Base-by-base conservation (phyloP, 1,284 basidiomycete species). In the Apiotrichum brassicae region DNA sequence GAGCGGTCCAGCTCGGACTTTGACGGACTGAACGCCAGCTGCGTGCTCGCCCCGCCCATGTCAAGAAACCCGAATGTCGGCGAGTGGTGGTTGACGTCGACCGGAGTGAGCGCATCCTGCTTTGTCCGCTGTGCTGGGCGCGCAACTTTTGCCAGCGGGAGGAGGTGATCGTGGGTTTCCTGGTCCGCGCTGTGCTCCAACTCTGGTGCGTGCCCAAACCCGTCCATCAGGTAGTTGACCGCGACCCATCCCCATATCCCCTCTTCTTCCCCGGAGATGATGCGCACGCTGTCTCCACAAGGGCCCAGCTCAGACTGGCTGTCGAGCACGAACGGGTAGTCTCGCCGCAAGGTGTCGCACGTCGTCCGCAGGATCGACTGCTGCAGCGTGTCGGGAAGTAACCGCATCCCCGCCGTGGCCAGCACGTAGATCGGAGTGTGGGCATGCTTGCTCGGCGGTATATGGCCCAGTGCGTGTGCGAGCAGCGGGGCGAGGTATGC, bases 181-280 rank as follows among this genome's bases (percentile, higher is more conserved):
- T 39, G 8, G 6, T 46, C 37, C 4, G 32, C 32, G 12, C 45
- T 18, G 45, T 57, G 45, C 37, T 28, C 8, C 0, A 49, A 40
- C 28, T 59, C 54, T 11, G 67, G 69, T 2, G 68, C 69, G 41
- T 80, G 76, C 14, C 82, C 81, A 68, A 99, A 99, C 2, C 93
- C 94, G 66, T 98, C 89, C 91, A 97, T 95, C 38, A 98, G 83
- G 70, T 99, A 98, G 72, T 98, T 99, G 66, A 97, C 90, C 0
- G 93, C 90, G 48, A 99, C 90, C 95, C 95, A 99, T 2, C 95
- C 95, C 71, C 94, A 95, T 41, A 97, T 75, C 0, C 95, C 95
- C 67, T 99, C 95, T 71, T 98, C 94, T 72, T 98, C 93, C 44
- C 95, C 95, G 1, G 89, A 87, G 63, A 98, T 98, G 61, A 98